Evolutionary conservation across 2,329 filamentous ascomycete genomes (phyloP).

Genomic region (Xylaria sp.): DNA sequence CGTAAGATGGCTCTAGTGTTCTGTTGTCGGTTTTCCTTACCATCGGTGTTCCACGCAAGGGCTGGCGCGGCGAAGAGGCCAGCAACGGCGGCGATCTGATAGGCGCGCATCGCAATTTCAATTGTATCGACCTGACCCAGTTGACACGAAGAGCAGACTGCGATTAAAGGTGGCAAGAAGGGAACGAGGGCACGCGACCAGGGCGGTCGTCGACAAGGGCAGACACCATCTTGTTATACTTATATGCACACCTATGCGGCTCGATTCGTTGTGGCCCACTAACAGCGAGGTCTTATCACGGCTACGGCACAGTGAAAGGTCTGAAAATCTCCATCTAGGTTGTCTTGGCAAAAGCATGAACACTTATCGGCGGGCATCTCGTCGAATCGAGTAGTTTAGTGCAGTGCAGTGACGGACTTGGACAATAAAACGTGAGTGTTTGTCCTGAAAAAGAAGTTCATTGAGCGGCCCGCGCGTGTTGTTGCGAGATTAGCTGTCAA

Average conservation of each 20-base stretch:
- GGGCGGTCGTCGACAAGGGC: background rate
- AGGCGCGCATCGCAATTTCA: slow-evolving; percentile 23
- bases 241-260: slow-evolving; percentile 2
- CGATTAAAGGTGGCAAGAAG: background rate
- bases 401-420: slow-evolving; percentile 7
- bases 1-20: background rate
- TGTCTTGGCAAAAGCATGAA: background rate
- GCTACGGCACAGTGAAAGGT: no score
- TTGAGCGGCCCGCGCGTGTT: background rate
- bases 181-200: slow-evolving; percentile 11
- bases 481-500: slow-evolving; percentile 3
- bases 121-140: background rate
- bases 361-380: slow-evolving; percentile 2
- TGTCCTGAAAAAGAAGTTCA: slow-evolving; percentile 23
- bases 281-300: slow-evolving; percentile 10
- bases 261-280: background rate
- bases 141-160: background rate
- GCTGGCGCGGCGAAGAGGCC: slow-evolving; percentile 23
- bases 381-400: background rate
- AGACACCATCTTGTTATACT: background rate
- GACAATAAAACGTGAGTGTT: background rate
- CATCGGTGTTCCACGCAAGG: slow-evolving; percentile 32
- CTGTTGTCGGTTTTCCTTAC: slow-evolving; percentile 11
- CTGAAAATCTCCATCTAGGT: background rate
- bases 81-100: slow-evolving; percentile 20